Conservation (phyloP, 2,329 filamentous ascomycete species). For the Didymella pomorum region DNA sequence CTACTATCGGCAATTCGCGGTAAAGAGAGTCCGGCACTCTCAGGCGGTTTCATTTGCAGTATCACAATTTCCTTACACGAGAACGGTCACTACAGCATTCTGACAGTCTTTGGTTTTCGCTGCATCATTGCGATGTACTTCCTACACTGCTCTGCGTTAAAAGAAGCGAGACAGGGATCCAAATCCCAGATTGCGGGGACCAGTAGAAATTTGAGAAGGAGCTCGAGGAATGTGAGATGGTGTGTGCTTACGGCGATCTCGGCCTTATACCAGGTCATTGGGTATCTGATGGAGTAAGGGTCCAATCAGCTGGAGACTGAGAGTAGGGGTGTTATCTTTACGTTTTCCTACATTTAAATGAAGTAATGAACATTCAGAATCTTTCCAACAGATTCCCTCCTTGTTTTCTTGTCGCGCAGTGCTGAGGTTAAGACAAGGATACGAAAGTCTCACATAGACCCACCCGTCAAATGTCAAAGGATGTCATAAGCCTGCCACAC, state of each 20-base stretch:
- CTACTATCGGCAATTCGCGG: not conserved
- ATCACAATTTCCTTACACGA: constrained; percentile 7
- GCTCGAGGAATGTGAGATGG: constrained; percentile 12
- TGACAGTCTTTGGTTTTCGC: not conserved
- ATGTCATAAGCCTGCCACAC: not conserved
- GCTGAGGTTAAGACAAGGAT: not conserved
- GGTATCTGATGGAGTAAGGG: not conserved
- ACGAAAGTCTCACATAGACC: not conserved
- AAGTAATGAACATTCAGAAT: constrained; percentile 10
- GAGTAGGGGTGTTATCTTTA: constrained; percentile 6
- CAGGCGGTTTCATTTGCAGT: constrained; percentile 7
- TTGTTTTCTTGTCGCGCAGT: not conserved
- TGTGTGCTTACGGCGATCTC: constrained; percentile 6
- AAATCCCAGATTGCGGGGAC: constrained; percentile 2
- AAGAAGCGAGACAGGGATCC: constrained; percentile 14
- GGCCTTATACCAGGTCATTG: constrained; percentile 14
- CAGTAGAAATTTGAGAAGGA: constrained; percentile 4
- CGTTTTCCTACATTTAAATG: constrained; percentile 1
- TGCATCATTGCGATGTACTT: constrained; percentile 13
- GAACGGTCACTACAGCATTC: constrained; percentile 9
- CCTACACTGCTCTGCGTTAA: constrained; percentile 16
- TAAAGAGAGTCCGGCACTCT: not conserved
- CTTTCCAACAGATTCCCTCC: not conserved
- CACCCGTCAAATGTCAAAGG: constrained; percentile 5
- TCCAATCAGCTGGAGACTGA: constrained; percentile 4